A percentile compares a stretch with the other conserved stretches of the same genome.
Evolutionary conservation across 768 basidiomycete species (phyloP).

Genomic region (Leccinellum albellum): DNA sequence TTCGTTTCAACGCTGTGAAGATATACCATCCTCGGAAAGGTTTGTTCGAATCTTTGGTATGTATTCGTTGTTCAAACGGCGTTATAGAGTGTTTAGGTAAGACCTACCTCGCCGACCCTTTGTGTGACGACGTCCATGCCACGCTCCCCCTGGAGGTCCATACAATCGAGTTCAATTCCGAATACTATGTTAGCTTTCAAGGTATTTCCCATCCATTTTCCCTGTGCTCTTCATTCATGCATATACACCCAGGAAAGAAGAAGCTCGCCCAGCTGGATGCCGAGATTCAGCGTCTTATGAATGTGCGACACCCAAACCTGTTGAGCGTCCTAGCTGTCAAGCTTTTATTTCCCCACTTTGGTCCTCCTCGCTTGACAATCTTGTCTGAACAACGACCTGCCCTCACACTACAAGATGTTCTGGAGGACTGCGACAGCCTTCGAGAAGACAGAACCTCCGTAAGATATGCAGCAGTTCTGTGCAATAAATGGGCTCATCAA

Average conservation of each 20-base stretch:
- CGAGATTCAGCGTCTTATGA: conserved; percentile 59
- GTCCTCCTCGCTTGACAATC: conserved; percentile 55
- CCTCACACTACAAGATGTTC: conserved; percentile 63
- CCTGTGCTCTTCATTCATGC: neutral
- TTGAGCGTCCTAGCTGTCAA: conserved; percentile 66
- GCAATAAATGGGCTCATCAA: neutral
- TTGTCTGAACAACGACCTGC: conserved; percentile 70
- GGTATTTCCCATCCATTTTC: conserved; percentile 32
- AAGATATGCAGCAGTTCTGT: conserved; percentile 19
- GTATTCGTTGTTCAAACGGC: neutral
- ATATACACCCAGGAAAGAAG: conserved; percentile 46
- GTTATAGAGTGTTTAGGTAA: conserved; percentile 59
- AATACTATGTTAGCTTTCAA: conserved; percentile 66
- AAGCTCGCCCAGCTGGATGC: conserved; percentile 64
- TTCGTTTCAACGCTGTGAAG: conserved; percentile 61
- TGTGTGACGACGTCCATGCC: conserved; percentile 61
- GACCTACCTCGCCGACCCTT: conserved; percentile 69
- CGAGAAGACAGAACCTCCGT: conserved; percentile 69
- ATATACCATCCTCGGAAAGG: conserved; percentile 71
- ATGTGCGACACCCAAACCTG: conserved; percentile 64
- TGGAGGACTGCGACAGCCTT: conserved; percentile 76
- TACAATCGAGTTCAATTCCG: conserved; percentile 59
- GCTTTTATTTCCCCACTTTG: conserved; percentile 47
- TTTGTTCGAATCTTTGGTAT: conserved; percentile 26
- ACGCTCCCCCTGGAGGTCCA: conserved; percentile 65